Conservation (phyloP, 768 basidiomycete species). For the Podaxis carcinomalis region DNA sequence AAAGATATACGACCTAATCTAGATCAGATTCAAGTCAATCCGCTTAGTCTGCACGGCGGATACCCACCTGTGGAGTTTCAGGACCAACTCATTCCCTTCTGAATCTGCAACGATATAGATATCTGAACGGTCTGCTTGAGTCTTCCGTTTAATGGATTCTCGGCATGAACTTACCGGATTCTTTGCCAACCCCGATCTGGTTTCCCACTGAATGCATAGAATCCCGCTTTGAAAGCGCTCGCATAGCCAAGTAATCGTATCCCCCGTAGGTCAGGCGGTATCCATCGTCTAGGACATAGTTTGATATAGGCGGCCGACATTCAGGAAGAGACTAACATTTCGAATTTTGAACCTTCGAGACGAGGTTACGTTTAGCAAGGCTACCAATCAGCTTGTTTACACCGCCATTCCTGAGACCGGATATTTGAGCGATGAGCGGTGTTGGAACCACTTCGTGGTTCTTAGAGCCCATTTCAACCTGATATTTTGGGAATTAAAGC, state of each 20-base stretch:
- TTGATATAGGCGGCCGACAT: conserved; percentile 6
- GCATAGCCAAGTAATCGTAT: conserved; percentile 95
- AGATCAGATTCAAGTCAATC: conserved; percentile 9
- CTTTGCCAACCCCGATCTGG: conserved; percentile 98
- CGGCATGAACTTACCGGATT: conserved; percentile 61
- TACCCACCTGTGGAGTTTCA: conserved; percentile 88
- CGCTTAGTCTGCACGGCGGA: not conserved
- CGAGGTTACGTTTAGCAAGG: conserved; percentile 87
- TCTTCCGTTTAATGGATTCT: not conserved
- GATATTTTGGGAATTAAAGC: not conserved
- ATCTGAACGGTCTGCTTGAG: conserved; percentile 39
- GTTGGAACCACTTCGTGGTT: conserved; percentile 97
- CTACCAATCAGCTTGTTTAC: conserved; percentile 90
- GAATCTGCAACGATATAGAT: conserved; percentile 87
- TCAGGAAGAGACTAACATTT: conserved; percentile 58
- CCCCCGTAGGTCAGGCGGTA: conserved; percentile 97
- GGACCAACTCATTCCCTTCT: conserved; percentile 80
- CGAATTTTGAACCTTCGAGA: conserved; percentile 85
- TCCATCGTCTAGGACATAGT: conserved; percentile 72
- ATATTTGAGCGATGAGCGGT: conserved; percentile 84
- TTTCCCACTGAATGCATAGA: conserved; percentile 91
- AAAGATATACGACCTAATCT: conserved; percentile 98
- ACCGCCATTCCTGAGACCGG: conserved; percentile 87
- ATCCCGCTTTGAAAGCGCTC: conserved; percentile 87
- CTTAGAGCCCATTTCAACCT: conserved; percentile 98